Percentiles rank a stretch among this genome's conserved stretches.
Evolutionary conservation across 495 filamentous ascomycete species (phyloP).

Genomic region (Xanthoparmelia taractica): DNA sequence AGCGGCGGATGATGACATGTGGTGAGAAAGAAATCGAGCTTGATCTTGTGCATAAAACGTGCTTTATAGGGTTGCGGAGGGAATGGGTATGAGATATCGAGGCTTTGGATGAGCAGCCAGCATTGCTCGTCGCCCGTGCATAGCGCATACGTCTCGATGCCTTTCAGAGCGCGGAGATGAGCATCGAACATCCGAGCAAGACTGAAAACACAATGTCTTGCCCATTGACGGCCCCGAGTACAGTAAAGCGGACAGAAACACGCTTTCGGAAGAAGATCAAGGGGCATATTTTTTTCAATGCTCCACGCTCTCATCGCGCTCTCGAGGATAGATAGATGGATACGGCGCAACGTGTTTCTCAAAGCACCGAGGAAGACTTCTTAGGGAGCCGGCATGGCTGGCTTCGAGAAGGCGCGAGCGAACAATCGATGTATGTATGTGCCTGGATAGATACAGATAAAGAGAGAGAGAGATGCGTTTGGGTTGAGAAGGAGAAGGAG

Average conservation of each 20-base stretch:
- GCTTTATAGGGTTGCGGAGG: not conserved
- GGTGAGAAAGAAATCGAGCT: slow-evolving; percentile 31
- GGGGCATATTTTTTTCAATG: not conserved
- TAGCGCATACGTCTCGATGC: not conserved
- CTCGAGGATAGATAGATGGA: too few species aligned
- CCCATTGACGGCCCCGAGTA: not conserved
- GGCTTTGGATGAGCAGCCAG: not conserved
- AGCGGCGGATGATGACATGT: slow-evolving; percentile 49
- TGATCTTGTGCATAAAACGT: not conserved
- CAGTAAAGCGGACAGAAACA: not conserved
- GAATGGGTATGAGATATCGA: not conserved
- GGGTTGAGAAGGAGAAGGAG: too few species aligned
- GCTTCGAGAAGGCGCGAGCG: not conserved
- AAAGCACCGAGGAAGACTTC: not conserved
- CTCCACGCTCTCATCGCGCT: not conserved
- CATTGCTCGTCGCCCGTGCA: not conserved
- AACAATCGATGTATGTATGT: too few species aligned
- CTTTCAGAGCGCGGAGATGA: not conserved
- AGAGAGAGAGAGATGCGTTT: too few species aligned
- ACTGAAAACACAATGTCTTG: not conserved
- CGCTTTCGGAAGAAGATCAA: not conserved
- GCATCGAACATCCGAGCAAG: not conserved
- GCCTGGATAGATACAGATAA: slow-evolving; percentile 1
- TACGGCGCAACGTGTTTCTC: not conserved
- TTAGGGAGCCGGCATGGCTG: not conserved